A percentile compares a stretch with the other conserved stretches of the same genome.
Conservation (phyloP, 176 grass and related monocot genomes). For the Urochloa ruziziensis region DNA sequence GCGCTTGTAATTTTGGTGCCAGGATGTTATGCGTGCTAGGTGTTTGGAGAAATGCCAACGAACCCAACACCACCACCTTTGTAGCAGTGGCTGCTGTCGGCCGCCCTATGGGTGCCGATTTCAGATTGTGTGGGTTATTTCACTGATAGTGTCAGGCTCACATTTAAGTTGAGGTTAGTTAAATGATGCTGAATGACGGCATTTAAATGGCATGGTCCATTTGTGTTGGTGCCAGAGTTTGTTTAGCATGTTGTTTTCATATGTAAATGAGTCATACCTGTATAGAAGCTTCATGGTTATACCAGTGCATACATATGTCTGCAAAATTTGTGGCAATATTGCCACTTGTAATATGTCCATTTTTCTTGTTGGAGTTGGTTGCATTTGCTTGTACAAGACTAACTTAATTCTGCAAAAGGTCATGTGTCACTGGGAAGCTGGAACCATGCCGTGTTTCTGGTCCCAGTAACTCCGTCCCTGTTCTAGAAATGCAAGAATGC, state of each 20-base stretch:
- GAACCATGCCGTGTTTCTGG: not conserved
- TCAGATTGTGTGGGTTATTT: not conserved
- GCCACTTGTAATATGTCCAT: not conserved
- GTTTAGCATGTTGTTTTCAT: not conserved
- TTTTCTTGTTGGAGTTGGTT: constrained; percentile 4
- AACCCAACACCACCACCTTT: not conserved
- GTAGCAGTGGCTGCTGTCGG: not conserved
- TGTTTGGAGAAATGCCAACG: constrained; percentile 36
- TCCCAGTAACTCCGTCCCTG: not conserved
- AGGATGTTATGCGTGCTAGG: not conserved
- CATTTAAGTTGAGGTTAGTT: not conserved
- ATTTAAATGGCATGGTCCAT: not conserved
- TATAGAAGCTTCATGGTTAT: not conserved
- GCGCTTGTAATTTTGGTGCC: not conserved
- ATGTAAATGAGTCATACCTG: not conserved
- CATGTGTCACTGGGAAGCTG: not conserved
- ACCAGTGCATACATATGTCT: not conserved
- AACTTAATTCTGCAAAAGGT: not conserved
- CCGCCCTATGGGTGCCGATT: not conserved
- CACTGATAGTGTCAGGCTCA: not conserved
- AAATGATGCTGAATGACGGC: not conserved
- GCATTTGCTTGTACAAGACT: not conserved
- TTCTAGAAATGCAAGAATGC: not conserved
- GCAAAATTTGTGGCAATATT: not conserved
- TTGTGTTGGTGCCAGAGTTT: not conserved